Evolutionary conservation across 768 basidiomycete genomes (phyloP).

Genomic region (Saitozyma sp.): DNA sequence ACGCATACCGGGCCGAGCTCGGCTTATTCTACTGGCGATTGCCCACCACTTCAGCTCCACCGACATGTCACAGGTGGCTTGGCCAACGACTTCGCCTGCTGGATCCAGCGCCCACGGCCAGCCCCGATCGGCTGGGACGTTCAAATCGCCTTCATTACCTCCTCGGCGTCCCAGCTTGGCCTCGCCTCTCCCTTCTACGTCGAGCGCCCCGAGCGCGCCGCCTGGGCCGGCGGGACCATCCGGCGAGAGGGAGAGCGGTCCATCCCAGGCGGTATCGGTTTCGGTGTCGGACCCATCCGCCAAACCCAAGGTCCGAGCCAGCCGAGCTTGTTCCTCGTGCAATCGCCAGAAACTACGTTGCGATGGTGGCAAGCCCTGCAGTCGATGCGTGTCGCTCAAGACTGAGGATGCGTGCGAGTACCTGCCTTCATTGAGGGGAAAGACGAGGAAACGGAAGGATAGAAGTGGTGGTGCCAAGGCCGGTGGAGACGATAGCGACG

Average conservation of each 20-base stretch:
- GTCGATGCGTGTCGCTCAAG: conserved; percentile 20
- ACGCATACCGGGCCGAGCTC: no score
- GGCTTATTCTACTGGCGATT: no score
- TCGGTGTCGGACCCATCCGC: not conserved
- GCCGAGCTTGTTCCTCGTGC: conserved; percentile 28
- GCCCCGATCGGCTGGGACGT: no score
- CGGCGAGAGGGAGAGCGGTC: not conserved
- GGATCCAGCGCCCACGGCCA: no score
- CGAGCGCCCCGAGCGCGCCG: not conserved
- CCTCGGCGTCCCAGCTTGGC: no score
- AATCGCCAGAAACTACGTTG: conserved; percentile 31
- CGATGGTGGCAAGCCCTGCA: conserved; percentile 31
- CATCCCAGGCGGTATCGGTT: not conserved
- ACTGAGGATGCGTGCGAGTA: conserved; percentile 19
- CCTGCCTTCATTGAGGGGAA: conserved; percentile 33
- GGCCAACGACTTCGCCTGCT: no score
- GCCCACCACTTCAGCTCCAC: no score
- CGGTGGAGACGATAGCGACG: not conserved
- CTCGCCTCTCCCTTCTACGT: not conserved
- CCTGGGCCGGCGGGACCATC: not conserved
- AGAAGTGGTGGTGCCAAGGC: not conserved
- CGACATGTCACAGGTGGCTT: no score
- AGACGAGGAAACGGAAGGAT: conserved; percentile 22
- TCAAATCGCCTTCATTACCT: no score
- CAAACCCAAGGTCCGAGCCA: not conserved